Evolutionary conservation across 2,329 filamentous ascomycete species (phyloP), one percentile per base, ranked within the genome.

Genomic region (Hymenoscyphus scutula): DNA sequence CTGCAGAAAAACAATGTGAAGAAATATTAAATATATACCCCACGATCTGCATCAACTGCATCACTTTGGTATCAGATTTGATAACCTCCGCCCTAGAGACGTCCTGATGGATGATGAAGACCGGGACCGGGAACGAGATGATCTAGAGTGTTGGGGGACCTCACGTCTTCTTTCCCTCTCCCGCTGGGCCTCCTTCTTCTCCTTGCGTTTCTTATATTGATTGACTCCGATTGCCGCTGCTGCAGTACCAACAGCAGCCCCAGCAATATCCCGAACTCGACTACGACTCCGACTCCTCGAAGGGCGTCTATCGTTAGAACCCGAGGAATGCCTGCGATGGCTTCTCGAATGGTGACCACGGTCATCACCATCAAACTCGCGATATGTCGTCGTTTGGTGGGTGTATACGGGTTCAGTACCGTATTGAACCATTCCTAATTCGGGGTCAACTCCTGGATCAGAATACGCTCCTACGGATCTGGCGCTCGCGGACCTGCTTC

Each of bases 391-490:
- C 67, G 67, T 68, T 58, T 67, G 61, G 56, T 69, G 75, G 67
- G 78, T 78, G 41, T 77, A 76, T 67, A 88, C 79, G 70, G 85
- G 84, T 68, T 82, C 80, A 72, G 78, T 79, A 69, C 85, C 85
- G 79, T 88, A 88, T 75, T 88, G 83, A 81, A 88, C 84, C 80
- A 87, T 80, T 78, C 84, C 85, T 85, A 87, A 78, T 78, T 86
- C 84, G 79, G 80, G 81, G 84, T 87, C 84, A 87, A 71, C 66
- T 67, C 76, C 76, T 72, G 77, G 76, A 74, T 81, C 79, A 70
- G 80, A 79, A 77, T 79, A 76, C 70, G 73, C 74, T 73, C 74
- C 76, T 63, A 70, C 71, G 68, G 83, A 84, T 77, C 80, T 82
- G 78, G 80, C 82, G 74, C 81, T 78, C 41, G 51, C 51, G 59